Base-by-base conservation (phyloP, 495 filamentous ascomycete genomes). In the Recurvomyces mirabilis region DNA sequence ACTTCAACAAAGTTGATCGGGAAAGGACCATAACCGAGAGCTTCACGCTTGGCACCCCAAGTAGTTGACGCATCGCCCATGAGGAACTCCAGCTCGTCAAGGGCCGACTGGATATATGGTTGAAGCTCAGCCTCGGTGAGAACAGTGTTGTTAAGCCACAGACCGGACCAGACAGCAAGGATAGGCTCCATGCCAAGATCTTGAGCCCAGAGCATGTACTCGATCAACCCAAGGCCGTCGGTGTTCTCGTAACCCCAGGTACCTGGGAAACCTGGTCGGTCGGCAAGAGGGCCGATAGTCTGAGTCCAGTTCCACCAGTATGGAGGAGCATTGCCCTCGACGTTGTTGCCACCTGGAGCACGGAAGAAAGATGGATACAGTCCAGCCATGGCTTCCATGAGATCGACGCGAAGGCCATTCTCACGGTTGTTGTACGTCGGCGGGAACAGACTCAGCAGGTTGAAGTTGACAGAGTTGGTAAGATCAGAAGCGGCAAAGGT, bases 81-180 rank as follows among this genome's bases (percentile, higher is more conserved):
- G 32, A 79, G 63, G 60, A 78, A 82, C 52, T 86, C 78, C 23
- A 85, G 64, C 56, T 85, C 70, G 51, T 82, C 70, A 17, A 83
- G 65, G 9, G 73, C 79, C 41, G 79, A 73, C 7, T 78, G 62
- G 20, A 85, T 66, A 34, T 68, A 75, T 1, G 51, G 40, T 39
- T 43, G 22, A 23, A 56, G 35, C 21, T 49, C 46, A 14, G 37
- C 33, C 42, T 70, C 38, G 0, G 68, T 52, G 7, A 68, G 62
- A 5, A 47, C 35, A n/a, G 41, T 47, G 7, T 51, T 54, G 40
- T 57, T 37, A 3, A 65, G 52, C 29, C 49, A 58, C 14, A 55
- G 46, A 10, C 59, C 59, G 30, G 48, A 45, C 59, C 59, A 62
- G 15, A 64, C 47, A 20, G 46, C 59, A 22, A 64, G 51, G 10